phyloP scores from a whole-genome alignment of 108 stramenopile genomes.

The Halocafeteria seosinensis region DNA sequence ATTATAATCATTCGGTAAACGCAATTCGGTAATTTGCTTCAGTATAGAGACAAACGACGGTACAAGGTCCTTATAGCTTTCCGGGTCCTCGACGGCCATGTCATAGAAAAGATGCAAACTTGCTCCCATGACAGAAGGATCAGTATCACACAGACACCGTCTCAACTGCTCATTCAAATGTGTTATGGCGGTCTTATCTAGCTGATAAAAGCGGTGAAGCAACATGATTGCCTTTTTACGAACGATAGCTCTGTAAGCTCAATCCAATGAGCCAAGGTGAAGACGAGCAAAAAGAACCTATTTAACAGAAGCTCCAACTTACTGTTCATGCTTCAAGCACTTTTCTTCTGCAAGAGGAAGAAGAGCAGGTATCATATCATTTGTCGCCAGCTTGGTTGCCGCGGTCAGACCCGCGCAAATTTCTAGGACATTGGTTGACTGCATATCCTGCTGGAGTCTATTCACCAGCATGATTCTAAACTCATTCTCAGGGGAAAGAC shows the following conservation, averaged over 20 bases:
- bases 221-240: slow-evolving; percentile 80
- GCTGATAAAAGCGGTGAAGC: slow-evolving; percentile 71
- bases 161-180: slow-evolving; percentile 67
- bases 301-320: slow-evolving; percentile 20
- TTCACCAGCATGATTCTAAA: slow-evolving; percentile 98
- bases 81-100: slow-evolving; percentile 46
- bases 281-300: slow-evolving; percentile 45
- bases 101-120: slow-evolving; percentile 74
- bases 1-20: slow-evolving; percentile 85
- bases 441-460: slow-evolving; percentile 88
- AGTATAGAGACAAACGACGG: slow-evolving; percentile 75
- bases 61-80: slow-evolving; percentile 70
- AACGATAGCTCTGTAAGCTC: slow-evolving; percentile 60
- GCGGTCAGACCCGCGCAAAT: slow-evolving; percentile 68
- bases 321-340: slow-evolving; percentile 26
- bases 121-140: slow-evolving; percentile 82
- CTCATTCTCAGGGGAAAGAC: slow-evolving; percentile 78
- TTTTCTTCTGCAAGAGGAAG: slow-evolving; percentile 23
- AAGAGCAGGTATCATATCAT: slow-evolving; percentile 74
- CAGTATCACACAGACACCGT: slow-evolving; percentile 76
- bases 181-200: slow-evolving; percentile 52
- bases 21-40: slow-evolving; percentile 87
- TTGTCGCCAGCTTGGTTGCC: slow-evolving; percentile 57
- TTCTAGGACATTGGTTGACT: slow-evolving; percentile 69
- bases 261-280: slow-evolving; percentile 44